Percentiles rank a stretch among this genome's conserved stretches.
Conservation (phyloP, 1,284 basidiomycete genomes). For the Pascua sp. region DNA sequence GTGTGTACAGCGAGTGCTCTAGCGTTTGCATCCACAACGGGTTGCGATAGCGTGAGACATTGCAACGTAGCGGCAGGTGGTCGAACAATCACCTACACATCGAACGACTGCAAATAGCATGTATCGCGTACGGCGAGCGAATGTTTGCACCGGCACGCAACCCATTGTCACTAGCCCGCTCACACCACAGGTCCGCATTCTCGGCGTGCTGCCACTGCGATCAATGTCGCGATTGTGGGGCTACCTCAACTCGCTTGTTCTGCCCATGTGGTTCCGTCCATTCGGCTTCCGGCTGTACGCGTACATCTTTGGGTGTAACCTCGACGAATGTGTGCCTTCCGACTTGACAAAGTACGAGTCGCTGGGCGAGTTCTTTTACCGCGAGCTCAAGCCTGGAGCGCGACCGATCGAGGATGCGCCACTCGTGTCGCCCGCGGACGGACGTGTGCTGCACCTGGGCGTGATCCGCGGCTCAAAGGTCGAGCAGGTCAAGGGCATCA, state of each 20-base stretch:
- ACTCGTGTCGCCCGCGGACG: conserved; percentile 90
- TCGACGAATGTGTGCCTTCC: conserved; percentile 78
- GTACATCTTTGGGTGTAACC: conserved; percentile 84
- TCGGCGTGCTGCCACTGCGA: conserved; percentile 89
- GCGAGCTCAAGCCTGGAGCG: conserved; percentile 75
- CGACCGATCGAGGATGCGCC: conserved; percentile 74
- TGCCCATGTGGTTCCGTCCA: conserved; percentile 92
- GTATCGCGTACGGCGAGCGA: neutral
- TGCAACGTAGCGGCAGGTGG: neutral
- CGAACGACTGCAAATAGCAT: neutral
- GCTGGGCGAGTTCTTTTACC: conserved; percentile 92
- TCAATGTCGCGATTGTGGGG: conserved; percentile 95
- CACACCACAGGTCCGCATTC: conserved; percentile 74
- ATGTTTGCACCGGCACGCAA: neutral
- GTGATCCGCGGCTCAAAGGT: conserved; percentile 75
- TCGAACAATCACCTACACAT: neutral
- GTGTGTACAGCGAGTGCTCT: too few species aligned
- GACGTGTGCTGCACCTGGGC: conserved; percentile 87
- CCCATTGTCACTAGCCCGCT: neutral
- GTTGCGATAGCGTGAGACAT: neutral
- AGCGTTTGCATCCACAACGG: neutral
- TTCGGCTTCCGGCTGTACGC: conserved; percentile 83
- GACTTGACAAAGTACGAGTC: conserved; percentile 77
- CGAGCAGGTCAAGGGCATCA: conserved; percentile 97
- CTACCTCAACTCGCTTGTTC: conserved; percentile 82